phyloP scores from a whole-genome alignment of 1,284 basidiomycete genomes.

The Cutaneotrichosporon spelunceum region DNA sequence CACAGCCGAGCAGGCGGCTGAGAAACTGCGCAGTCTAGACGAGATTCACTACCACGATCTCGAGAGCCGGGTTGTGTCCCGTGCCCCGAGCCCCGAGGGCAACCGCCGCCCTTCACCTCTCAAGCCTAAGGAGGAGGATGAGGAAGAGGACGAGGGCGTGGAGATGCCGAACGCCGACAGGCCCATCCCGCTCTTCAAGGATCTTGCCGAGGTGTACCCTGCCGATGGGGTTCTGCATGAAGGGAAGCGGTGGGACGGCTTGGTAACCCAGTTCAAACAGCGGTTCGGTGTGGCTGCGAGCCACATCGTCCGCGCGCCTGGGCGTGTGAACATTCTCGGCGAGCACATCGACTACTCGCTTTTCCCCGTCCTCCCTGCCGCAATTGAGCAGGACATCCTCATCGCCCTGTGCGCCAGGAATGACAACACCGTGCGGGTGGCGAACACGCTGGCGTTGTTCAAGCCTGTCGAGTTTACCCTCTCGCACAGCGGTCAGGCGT shows the following conservation, averaged over 20 bases:
- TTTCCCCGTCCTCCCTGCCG: slow-evolving; percentile 67
- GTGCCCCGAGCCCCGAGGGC: not conserved
- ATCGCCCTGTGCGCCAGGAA: slow-evolving; percentile 62
- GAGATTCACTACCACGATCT: slow-evolving; percentile 58
- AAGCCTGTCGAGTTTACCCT: slow-evolving; percentile 59
- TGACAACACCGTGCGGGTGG: slow-evolving; percentile 47
- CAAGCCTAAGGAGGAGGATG: not conserved
- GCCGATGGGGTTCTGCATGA: slow-evolving; percentile 22
- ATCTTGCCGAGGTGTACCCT: slow-evolving; percentile 61
- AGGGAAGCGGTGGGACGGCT: slow-evolving; percentile 61
- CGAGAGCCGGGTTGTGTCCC: not conserved
- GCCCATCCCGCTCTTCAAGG: slow-evolving; percentile 63
- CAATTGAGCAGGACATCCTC: slow-evolving; percentile 78
- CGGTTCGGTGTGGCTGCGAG: slow-evolving; percentile 65
- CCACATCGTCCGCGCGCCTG: slow-evolving; percentile 75
- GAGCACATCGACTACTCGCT: slow-evolving; percentile 79
- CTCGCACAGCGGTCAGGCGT: slow-evolving; percentile 58
- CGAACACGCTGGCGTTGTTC: slow-evolving; percentile 59
- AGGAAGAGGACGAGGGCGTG: too few relatives aligned
- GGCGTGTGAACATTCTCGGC: slow-evolving; percentile 73
- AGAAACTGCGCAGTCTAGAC: slow-evolving; percentile 58
- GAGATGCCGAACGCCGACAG: slow-evolving; percentile 54
- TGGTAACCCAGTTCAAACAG: slow-evolving; percentile 62
- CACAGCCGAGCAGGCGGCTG: slow-evolving; percentile 84
- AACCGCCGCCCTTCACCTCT: not conserved